phyloP scores from a whole-genome alignment of 164 flowering plant species.

The Berberis vulgaris region DNA sequence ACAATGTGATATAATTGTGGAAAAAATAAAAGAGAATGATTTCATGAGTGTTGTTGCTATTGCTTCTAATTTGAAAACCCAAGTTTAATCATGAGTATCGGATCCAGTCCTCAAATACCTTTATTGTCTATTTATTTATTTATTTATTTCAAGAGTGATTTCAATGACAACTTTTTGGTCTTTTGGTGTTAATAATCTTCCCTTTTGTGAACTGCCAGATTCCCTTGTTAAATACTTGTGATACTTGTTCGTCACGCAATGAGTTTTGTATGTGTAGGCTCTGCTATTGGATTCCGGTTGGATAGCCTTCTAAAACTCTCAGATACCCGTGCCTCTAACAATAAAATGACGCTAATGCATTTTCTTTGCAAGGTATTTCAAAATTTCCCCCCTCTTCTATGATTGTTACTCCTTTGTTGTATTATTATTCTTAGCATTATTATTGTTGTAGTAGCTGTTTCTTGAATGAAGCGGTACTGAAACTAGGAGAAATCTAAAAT shows the following conservation, averaged over 20 bases:
- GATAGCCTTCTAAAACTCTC: slow-evolving; percentile 78
- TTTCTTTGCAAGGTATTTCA: slow-evolving; percentile 71
- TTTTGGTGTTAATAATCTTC: no score
- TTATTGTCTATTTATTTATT: not conserved
- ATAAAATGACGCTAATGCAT: slow-evolving; percentile 87
- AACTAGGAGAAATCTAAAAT: no score
- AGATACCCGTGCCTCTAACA: slow-evolving; percentile 82
- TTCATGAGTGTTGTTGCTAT: not conserved
- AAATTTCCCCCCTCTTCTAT: not conserved
- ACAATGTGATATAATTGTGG: no score
- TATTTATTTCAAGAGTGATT: not conserved
- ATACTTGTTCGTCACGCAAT: not conserved
- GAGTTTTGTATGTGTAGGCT: slow-evolving; percentile 33
- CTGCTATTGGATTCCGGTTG: slow-evolving; percentile 83
- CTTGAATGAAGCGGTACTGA: no score
- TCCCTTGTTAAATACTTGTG: not conserved
- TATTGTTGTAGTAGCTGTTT: no score
- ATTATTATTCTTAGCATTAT: no score
- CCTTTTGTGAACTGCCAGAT: not conserved
- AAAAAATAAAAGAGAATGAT: no score
- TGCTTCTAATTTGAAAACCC: not conserved
- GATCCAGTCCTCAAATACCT: not conserved
- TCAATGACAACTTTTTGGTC: no score
- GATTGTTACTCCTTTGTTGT: not conserved
- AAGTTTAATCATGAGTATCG: not conserved